These are phyloP conservation scores for Petunia axillaris DNA, from an alignment of 257 asterid species.

Conservation along the genomic window DNA sequence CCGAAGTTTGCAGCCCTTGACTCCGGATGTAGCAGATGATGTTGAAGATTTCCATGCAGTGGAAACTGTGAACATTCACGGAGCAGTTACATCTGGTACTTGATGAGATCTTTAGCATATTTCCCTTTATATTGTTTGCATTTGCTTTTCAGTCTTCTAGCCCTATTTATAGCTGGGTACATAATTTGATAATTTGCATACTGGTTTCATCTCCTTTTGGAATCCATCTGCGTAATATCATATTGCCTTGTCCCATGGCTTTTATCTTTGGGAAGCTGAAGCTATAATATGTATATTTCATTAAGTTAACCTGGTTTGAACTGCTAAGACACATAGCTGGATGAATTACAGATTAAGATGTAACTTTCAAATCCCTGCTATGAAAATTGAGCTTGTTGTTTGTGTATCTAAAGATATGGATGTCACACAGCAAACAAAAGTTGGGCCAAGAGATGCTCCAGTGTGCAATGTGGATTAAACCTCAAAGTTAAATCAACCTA, in stretches of 20 bases:
- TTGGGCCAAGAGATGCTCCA: not conserved
- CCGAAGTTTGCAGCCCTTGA: slow-evolving; percentile 63
- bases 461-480: not conserved
- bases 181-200: not conserved
- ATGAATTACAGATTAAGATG: not conserved
- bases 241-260: not conserved
- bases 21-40: slow-evolving; percentile 65
- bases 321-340: not conserved
- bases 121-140: not conserved
- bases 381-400: not conserved
- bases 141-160: not conserved
- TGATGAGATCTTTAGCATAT: slow-evolving; percentile 14
- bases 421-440: not conserved
- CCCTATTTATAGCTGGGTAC: not conserved
- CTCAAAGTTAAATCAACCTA: slow-evolving; percentile 10
- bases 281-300: slow-evolving; percentile 13
- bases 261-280: not conserved
- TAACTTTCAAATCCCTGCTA: not conserved
- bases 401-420: slow-evolving; percentile 10
- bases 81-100: slow-evolving; percentile 79
- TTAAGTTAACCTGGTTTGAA: slow-evolving; percentile 10
- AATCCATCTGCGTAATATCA: not conserved
- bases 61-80: slow-evolving; percentile 73
- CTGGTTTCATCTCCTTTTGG: slow-evolving; percentile 4
- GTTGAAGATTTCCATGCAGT: slow-evolving; percentile 72